A percentile compares a stretch with the other conserved stretches of the same genome.
These are phyloP conservation scores for Globisporangium carolinianum DNA, from an alignment of 352 stramenopile genomes.

Conservation along the genomic window DNA sequence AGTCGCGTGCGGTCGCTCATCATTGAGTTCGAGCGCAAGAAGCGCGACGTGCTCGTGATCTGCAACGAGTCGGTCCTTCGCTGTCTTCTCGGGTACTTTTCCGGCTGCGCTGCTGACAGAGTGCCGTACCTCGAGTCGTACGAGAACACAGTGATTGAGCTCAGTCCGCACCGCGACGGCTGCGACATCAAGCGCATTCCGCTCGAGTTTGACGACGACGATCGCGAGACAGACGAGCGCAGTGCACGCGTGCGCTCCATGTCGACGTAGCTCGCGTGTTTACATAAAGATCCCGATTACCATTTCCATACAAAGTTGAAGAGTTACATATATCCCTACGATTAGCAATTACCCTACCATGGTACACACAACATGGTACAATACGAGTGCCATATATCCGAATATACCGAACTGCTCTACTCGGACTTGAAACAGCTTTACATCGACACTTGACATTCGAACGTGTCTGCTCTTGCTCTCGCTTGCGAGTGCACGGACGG, in stretches of 20 bases:
- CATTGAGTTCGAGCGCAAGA: conserved; percentile 90
- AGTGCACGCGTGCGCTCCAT: neutral
- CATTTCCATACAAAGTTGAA: too few species aligned
- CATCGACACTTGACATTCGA: too few species aligned
- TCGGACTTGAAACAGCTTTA: too few species aligned
- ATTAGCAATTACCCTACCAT: too few species aligned
- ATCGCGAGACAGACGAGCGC: conserved; percentile 1
- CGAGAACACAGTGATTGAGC: conserved; percentile 65
- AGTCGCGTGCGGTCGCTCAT: conserved; percentile 87
- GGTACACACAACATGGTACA: too few species aligned
- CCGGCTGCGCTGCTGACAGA: conserved; percentile 59
- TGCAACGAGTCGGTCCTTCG: conserved; percentile 75
- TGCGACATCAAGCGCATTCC: conserved; percentile 82
- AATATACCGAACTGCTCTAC: too few species aligned
- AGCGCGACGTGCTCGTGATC: conserved; percentile 82
- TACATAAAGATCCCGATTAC: too few species aligned
- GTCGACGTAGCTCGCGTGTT: neutral
- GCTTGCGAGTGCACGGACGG: too few species aligned
- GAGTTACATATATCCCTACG: too few species aligned
- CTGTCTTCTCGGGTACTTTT: conserved; percentile 78
- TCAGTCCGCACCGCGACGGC: conserved; percentile 75
- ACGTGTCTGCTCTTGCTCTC: neutral
- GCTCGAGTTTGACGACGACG: conserved; percentile 48
- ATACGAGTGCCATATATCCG: too few species aligned
- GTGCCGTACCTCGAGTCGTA: conserved; percentile 69